Percentiles rank a stretch among this genome's conserved stretches.
These are phyloP conservation scores for Lepiota subincarnata DNA, from an alignment of 768 basidiomycete species.

Conservation along the genomic window DNA sequence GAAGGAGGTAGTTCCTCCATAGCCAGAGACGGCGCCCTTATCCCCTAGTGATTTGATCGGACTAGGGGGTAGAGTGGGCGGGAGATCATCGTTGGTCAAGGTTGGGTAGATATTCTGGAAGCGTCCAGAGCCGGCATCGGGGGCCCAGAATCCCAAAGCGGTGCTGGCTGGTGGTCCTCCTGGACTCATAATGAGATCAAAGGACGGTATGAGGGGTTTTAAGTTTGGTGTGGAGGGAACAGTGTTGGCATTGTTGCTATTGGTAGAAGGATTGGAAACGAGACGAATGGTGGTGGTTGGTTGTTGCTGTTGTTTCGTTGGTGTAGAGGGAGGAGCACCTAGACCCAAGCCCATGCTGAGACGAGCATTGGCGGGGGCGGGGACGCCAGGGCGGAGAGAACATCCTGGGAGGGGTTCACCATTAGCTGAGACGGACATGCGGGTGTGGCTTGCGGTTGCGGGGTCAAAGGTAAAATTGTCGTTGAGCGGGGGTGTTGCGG, in stretches of 20 bases:
- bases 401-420: conserved; percentile 58
- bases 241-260: conserved; percentile 16
- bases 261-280: conserved; percentile 31
- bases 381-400: conserved; percentile 51
- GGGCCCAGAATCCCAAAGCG: conserved; percentile 29
- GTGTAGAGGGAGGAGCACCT: conserved; percentile 37
- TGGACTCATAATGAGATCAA: conserved; percentile 66
- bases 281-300: conserved; percentile 52
- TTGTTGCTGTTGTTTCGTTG: conserved; percentile 36
- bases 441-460: conserved; percentile 14
- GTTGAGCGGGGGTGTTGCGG: conserved; percentile 35
- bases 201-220: conserved; percentile 60
- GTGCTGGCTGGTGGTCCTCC: conserved; percentile 13
- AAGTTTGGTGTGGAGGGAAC: conserved; percentile 53
- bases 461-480: conserved; percentile 47
- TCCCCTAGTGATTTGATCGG: conserved; percentile 2
- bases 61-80: conserved; percentile 17
- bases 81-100: conserved; percentile 30
- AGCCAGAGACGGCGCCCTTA: neutral
- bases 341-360: conserved; percentile 50
- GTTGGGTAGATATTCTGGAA: conserved; percentile 34
- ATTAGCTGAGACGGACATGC: conserved; percentile 24
- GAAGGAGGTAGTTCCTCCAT: conserved; percentile 18
- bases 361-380: conserved; percentile 57
- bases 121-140: conserved; percentile 18